A percentile compares a stretch with the other conserved stretches of the same genome.
These are phyloP conservation scores for Fusarium beomiforme DNA, from an alignment of 2,329 filamentous ascomycete genomes.

Conservation along the genomic window DNA sequence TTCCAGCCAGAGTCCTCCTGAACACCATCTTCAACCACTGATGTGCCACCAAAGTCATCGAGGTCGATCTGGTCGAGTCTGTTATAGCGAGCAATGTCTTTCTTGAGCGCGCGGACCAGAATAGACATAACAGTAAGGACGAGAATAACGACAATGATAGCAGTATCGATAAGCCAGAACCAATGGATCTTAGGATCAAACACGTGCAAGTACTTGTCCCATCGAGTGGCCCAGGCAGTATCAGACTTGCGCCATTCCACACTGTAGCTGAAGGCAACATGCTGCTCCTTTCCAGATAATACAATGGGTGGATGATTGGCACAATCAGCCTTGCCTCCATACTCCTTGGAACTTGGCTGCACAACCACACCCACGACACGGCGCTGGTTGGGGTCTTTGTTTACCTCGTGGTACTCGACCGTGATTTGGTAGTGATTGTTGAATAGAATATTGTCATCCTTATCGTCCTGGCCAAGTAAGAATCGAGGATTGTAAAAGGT, in stretches of 20 bases:
- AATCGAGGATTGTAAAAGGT: conserved; percentile 95
- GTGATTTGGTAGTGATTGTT: conserved; percentile 97
- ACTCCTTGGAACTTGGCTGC: conserved; percentile 77
- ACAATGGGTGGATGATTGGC: conserved; percentile 67
- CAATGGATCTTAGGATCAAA: conserved; percentile 98
- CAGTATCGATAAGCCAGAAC: conserved; percentile 97
- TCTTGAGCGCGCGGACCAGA: conserved; percentile 84
- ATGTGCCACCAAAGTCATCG: conserved; percentile 86
- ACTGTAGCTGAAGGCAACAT: conserved; percentile 89
- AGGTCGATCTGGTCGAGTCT: conserved; percentile 89
- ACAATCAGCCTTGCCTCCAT: conserved; percentile 70
- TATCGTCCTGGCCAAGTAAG: conserved; percentile 70
- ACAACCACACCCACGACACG: conserved; percentile 94
- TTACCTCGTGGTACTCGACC: conserved; percentile 89
- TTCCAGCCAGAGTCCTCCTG: conserved; percentile 99
- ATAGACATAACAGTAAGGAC: conserved; percentile 94
- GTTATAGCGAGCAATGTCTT: conserved; percentile 97
- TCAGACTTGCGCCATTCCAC: conserved; percentile 86
- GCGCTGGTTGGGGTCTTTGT: conserved; percentile 72
- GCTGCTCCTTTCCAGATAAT: conserved; percentile 67
- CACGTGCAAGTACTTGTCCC: conserved; percentile 98
- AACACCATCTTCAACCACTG: conserved; percentile 86
- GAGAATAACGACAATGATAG: conserved; percentile 92
- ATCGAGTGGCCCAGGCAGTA: conserved; percentile 94
- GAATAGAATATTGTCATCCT: conserved; percentile 69